Base-by-base conservation (phyloP, 2,329 filamentous ascomycete species). In the Hypoxylon sp. region DNA sequence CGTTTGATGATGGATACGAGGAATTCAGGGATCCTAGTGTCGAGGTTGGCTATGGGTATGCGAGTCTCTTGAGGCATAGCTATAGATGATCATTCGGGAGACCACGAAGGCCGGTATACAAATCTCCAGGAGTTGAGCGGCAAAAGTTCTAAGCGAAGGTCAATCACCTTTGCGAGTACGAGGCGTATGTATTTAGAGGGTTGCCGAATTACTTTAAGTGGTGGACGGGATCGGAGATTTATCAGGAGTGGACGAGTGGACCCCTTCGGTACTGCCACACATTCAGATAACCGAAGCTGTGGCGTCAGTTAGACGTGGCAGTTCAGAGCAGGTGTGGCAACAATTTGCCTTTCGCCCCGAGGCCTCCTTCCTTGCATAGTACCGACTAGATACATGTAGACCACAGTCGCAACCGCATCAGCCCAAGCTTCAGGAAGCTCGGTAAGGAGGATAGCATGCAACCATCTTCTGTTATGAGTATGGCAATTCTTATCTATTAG, bases 1-100 rank as follows among this genome's bases (percentile, higher is more conserved):
- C 33, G 44, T 12, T n/a, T 30, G 42, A 42, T 50, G 44, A 64
- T 59, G 61, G 65, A 62, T 68, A 65, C 61, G 61, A 68, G 51
- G 24, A 48, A 48, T 48, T 36, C 22, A 33, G 55, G 40, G 53
- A n/a, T 60, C 46, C 26, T 53, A 46, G n/a, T n/a, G n/a, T n/a
- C n/a, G 26, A 18, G 58, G 33, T 42, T 58, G 63, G 52, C 16
- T 11, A 51, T 51, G 9, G 16, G 14, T 36, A 36, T 4, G n/a
- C 16, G 8, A 12, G n/a, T 40, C 11, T 11, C 40, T 4, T 22
- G 8, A 38, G 24, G n/a, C 30, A 38, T 24, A 28, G 11, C n/a
- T n/a, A n/a, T n/a, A 30, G 16, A 40, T 32, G 6, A 44, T 22
- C 11, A 44, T 44, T 32, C 26, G 48, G n/a, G n/a, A n/a, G n/a